These are phyloP conservation scores for Apocynum venetum DNA, from an alignment of 257 asterid species.

Conservation along the genomic window DNA sequence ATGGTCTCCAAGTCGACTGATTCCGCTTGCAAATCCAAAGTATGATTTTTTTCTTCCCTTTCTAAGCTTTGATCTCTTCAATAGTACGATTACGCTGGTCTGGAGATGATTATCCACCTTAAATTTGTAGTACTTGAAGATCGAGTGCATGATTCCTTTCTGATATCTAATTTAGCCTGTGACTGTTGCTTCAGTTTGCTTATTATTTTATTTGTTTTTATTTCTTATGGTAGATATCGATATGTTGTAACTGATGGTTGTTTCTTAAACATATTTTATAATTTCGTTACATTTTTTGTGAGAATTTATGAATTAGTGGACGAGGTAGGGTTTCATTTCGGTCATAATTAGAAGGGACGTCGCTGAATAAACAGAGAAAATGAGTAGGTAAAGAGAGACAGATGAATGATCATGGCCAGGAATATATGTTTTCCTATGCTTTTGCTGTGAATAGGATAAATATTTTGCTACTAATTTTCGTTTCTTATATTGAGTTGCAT, in stretches of 20 bases:
- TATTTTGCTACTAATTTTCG: neutral
- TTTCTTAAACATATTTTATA: neutral
- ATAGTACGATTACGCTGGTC: neutral
- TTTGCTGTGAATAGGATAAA: neutral
- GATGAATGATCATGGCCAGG: neutral
- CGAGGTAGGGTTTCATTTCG: neutral
- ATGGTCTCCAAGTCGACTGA: conserved; percentile 19
- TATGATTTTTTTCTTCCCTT: neutral
- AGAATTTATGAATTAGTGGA: neutral
- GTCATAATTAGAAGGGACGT: neutral
- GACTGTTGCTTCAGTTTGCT: neutral
- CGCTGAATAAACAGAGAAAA: conserved; percentile 6
- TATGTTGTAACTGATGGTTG: neutral
- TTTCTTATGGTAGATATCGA: neutral
- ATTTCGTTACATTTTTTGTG: neutral
- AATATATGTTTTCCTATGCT: neutral
- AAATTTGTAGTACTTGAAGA: neutral
- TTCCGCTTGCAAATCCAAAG: conserved; percentile 12
- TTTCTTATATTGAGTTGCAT: neutral
- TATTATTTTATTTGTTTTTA: neutral
- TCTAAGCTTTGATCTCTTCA: neutral
- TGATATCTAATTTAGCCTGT: neutral
- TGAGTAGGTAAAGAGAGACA: neutral
- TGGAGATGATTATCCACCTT: neutral
- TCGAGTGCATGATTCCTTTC: neutral